phyloP scores from a whole-genome alignment of 495 filamentous ascomycete species.

The Penicillium steckii region DNA sequence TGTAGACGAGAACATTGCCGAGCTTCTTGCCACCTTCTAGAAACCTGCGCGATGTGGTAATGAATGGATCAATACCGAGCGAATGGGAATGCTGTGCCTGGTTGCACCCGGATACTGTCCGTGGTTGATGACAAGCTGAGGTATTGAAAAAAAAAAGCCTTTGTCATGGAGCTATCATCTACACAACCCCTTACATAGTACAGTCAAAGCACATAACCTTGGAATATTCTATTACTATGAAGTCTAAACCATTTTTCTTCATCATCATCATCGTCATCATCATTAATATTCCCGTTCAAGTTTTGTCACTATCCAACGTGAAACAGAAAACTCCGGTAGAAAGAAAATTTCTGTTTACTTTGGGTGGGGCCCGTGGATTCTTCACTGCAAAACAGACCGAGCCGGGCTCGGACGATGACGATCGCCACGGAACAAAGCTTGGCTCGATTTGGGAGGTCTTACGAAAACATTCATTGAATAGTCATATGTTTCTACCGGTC shows the following conservation, averaged over 20 bases:
- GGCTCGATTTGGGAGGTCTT: conserved; percentile 1
- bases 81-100: conserved; percentile 24
- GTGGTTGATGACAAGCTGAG: conserved; percentile 10
- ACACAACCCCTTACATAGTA: neutral
- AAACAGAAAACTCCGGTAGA: neutral
- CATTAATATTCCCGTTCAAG: neutral
- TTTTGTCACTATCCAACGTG: neutral
- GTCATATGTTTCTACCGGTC: neutral
- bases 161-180: neutral
- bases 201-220: too few relatives aligned
- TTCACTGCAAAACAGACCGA: conserved; percentile 13
- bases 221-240: too few relatives aligned
- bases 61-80: conserved; percentile 10
- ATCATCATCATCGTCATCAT: too few relatives aligned
- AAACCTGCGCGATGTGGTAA: conserved; percentile 24
- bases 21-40: conserved; percentile 29
- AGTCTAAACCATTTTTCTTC: too few relatives aligned
- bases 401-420: conserved; percentile 15
- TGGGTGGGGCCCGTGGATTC: conserved; percentile 21
- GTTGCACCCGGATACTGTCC: conserved; percentile 10
- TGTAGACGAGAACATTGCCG: conserved; percentile 12
- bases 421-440: conserved; percentile 16
- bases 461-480: neutral
- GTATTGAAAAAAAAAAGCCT: neutral
- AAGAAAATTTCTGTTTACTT: conserved; percentile 14